phyloP scores from a whole-genome alignment of 2,329 filamentous ascomycete genomes.

The Bipolaris gigantea region DNA sequence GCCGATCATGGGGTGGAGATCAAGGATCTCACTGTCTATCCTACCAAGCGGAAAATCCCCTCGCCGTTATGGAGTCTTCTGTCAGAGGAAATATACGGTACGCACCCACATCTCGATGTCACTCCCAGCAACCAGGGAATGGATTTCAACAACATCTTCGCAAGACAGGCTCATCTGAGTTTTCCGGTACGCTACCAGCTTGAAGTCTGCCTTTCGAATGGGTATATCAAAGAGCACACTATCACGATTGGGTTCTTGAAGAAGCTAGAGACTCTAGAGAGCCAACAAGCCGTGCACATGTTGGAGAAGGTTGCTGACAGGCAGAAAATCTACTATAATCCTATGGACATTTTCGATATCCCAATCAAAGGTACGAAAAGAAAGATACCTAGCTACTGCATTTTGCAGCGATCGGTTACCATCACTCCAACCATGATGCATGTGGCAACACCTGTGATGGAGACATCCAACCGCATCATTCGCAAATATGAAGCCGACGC shows the following conservation, averaged over 20 bases:
- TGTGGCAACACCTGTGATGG: constrained; percentile 74
- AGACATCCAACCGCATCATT: constrained; percentile 85
- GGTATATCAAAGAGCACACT: constrained; percentile 74
- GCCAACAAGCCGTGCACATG: constrained; percentile 61
- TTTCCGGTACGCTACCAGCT: constrained; percentile 86
- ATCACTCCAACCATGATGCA: constrained; percentile 85
- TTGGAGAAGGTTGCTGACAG: constrained; percentile 74
- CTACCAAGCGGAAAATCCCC: constrained; percentile 27
- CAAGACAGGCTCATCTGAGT: constrained; percentile 27
- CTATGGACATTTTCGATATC: constrained; percentile 70
- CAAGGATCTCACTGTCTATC: constrained; percentile 49
- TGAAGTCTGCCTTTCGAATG: constrained; percentile 87
- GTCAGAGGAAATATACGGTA: constrained; percentile 34
- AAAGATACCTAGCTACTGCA: constrained; percentile 71
- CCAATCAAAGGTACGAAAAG: constrained; percentile 29
- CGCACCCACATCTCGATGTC: constrained; percentile 24
- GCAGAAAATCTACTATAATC: constrained; percentile 64
- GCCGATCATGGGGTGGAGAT: constrained; percentile 72
- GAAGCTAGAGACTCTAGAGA: constrained; percentile 58
- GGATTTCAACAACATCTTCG: constrained; percentile 38
- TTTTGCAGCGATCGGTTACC: constrained; percentile 72
- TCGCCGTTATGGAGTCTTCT: constrained; percentile 31
- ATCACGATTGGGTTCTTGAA: constrained; percentile 69
- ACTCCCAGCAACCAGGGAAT: constrained; percentile 8
- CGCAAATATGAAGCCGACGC: constrained; percentile 68